phyloP scores from a whole-genome alignment of 2,329 filamentous ascomycete genomes.

The Diplodia sapinea region DNA sequence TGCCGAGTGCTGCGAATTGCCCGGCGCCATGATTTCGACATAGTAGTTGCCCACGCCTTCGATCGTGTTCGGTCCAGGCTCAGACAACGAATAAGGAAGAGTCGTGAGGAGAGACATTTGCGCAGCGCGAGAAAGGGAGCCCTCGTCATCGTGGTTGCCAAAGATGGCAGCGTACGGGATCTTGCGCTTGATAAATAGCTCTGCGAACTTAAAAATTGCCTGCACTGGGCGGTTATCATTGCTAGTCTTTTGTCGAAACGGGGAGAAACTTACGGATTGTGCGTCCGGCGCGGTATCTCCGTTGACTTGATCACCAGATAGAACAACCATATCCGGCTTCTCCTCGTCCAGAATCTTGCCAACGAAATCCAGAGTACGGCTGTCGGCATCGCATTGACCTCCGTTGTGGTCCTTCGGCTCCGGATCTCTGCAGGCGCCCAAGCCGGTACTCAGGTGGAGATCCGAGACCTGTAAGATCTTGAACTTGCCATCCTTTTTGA shows the following conservation, averaged over 20 bases:
- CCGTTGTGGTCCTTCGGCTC: conserved; percentile 74
- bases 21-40: conserved; percentile 84
- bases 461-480: conserved; percentile 98
- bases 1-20: conserved; percentile 81
- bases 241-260: neutral
- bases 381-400: conserved; percentile 86
- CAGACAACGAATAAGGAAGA: conserved; percentile 87
- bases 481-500: conserved; percentile 89
- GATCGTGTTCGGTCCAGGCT: conserved; percentile 79
- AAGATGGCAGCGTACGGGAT: conserved; percentile 95
- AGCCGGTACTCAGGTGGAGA: conserved; percentile 87
- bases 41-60: conserved; percentile 95
- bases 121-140: conserved; percentile 73
- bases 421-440: conserved; percentile 85
- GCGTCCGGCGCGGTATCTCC: conserved; percentile 90
- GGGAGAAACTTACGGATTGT: conserved; percentile 67
- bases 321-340: conserved; percentile 87
- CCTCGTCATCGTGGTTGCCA: conserved; percentile 96
- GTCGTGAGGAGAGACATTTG: conserved; percentile 88
- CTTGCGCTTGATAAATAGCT: conserved; percentile 81
- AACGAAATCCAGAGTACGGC: conserved; percentile 88
- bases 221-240: conserved; percentile 41
- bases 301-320: conserved; percentile 95
- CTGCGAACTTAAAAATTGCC: conserved; percentile 92
- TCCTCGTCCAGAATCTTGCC: conserved; percentile 85